A percentile compares a stretch with the other conserved stretches of the same genome.
These are phyloP conservation scores for Metschnikowia koreensis DNA, from an alignment of 805 yeast genomes.

Conservation along the genomic window DNA sequence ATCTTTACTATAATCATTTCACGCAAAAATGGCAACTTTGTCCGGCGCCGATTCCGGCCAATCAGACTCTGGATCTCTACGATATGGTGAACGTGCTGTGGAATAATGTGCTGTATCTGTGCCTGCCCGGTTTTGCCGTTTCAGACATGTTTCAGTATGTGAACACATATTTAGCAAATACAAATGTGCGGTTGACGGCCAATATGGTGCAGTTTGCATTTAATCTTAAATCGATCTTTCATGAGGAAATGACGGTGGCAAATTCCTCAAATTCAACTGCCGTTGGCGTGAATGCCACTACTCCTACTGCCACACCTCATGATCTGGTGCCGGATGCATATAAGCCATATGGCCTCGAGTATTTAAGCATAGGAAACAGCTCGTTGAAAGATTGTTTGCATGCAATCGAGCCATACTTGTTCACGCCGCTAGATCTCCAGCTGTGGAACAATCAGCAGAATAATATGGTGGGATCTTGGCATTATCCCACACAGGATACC, in stretches of 20 bases:
- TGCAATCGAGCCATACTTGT: conserved; percentile 21
- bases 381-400: conserved; percentile 27
- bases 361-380: conserved; percentile 26
- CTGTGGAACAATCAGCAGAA: conserved; percentile 7
- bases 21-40: conserved; percentile 52
- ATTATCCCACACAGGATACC: conserved; percentile 28
- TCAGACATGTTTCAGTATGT: conserved; percentile 23
- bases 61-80: conserved; percentile 21
- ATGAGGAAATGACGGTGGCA: neutral
- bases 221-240: conserved; percentile 32
- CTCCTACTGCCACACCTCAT: neutral
- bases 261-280: neutral
- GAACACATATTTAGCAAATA: conserved; percentile 17
- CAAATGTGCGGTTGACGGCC: conserved; percentile 37
- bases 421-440: conserved; percentile 27
- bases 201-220: conserved; percentile 32
- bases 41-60: conserved; percentile 43
- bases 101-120: conserved; percentile 26
- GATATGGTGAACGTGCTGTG: conserved; percentile 21
- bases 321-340: conserved; percentile 3
- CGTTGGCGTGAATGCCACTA: neutral
- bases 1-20: conserved; percentile 54
- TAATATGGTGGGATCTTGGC: neutral
- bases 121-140: conserved; percentile 30
- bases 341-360: conserved; percentile 2